Evolutionary conservation across 2,329 filamentous ascomycete species (phyloP).

Genomic region (Beauveria asiatica): DNA sequence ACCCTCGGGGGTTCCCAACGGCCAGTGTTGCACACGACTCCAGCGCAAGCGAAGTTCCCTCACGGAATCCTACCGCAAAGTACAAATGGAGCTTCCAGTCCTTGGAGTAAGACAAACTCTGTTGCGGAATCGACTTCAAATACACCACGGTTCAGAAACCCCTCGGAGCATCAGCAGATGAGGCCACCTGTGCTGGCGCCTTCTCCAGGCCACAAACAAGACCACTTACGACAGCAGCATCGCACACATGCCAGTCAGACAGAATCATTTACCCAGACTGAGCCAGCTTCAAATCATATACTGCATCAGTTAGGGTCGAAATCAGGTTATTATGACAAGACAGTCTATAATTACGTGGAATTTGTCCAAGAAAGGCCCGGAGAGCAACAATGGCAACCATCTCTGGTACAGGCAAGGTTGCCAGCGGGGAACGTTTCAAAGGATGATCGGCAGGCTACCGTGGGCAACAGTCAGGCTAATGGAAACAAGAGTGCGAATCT

Average conservation of each 20-base stretch:
- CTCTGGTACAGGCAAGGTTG: background rate
- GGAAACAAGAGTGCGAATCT: background rate
- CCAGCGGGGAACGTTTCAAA: background rate
- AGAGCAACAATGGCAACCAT: background rate
- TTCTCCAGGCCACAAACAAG: background rate
- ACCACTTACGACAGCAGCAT: background rate
- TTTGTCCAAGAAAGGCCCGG: background rate
- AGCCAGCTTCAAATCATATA: background rate
- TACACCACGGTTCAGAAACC: background rate
- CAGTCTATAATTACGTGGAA: background rate
- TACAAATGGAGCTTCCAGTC: no score
- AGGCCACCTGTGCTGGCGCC: background rate
- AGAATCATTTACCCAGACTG: no score
- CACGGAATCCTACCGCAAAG: no score
- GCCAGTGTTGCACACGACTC: background rate
- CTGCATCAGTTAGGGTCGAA: background rate
- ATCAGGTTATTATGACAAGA: background rate
- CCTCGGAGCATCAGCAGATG: background rate
- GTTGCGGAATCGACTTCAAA: background rate
- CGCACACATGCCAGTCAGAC: background rate
- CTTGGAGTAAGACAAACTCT: no score
- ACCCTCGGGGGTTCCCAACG: background rate
- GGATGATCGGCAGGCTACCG: background rate
- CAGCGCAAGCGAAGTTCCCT: background rate
- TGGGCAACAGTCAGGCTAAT: background rate